phyloP scores from a whole-genome alignment of 306 rosid species.

The Sphenostylis stenocarpa region DNA sequence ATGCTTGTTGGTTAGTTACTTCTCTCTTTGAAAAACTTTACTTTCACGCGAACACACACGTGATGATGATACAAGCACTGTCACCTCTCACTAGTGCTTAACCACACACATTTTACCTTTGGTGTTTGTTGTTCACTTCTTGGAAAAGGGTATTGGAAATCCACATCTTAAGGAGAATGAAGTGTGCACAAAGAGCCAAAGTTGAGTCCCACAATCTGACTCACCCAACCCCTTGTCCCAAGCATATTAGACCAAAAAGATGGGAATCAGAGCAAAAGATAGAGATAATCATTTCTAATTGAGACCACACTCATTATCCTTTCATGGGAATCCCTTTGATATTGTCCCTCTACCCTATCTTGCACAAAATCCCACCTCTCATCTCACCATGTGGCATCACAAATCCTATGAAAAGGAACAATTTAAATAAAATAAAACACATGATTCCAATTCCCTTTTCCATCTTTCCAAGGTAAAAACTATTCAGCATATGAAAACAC shows the following conservation, averaged over 20 bases:
- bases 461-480: slow-evolving; percentile 36
- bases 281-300: slow-evolving; percentile 32
- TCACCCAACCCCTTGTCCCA: slow-evolving; percentile 35
- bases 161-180: slow-evolving; percentile 17
- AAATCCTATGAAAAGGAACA: slow-evolving; percentile 15
- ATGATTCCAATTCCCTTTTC: slow-evolving; percentile 36
- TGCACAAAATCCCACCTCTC: slow-evolving; percentile 39
- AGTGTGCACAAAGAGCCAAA: slow-evolving; percentile 13
- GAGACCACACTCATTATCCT: slow-evolving; percentile 29
- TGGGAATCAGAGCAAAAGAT: slow-evolving; percentile 33
- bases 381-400: slow-evolving; percentile 25
- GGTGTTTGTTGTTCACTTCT: neutral
- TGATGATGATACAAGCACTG: neutral
- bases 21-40: neutral
- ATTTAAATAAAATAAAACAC: neutral
- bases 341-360: slow-evolving; percentile 31
- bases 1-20: neutral
- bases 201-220: slow-evolving; percentile 40
- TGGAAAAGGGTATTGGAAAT: slow-evolving; percentile 30
- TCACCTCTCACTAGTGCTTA: slow-evolving; percentile 14
- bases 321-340: slow-evolving; percentile 33
- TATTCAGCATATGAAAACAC: slow-evolving; percentile 35
- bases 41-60: slow-evolving; percentile 14
- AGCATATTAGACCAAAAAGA: slow-evolving; percentile 15
- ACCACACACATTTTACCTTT: slow-evolving; percentile 17